Base-by-base conservation (phyloP, 768 basidiomycete genomes). In the Fibroporia radiculosa region DNA sequence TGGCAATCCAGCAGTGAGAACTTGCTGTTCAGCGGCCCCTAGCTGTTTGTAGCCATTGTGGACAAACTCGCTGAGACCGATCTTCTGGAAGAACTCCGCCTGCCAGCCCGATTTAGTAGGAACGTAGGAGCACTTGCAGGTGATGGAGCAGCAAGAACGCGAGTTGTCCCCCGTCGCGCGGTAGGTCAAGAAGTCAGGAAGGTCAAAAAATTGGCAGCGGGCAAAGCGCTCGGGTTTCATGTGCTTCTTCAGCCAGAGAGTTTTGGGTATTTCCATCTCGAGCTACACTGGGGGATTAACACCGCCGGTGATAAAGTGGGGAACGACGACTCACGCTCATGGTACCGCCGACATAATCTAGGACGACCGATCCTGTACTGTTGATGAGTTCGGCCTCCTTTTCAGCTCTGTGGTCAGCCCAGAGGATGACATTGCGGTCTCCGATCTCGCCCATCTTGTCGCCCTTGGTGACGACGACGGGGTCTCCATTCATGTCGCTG, bases 181-280 rank as follows among this genome's bases (percentile, higher is more conserved):
- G 70, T 93, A 98, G 0, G 96, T 97, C 41, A 99, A 74, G 69
- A 81, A 93, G 66, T 96, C 93, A n/a, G 93, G 93, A 14, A 96
- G 77, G 58, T 95, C 93, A 62, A 82, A 87, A 68, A 88, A 87
- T 55, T 89, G 84, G 65, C 84, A 88, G 43, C 69, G 69, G 19
- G 75, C 63, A 66, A 99, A 98, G 14, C 69, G 71, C 10, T 74
- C 66, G 0, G 77, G 59, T 2, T 74, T 58, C 93, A 98, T 93
- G 67, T 86, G 72, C 48, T 79, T 82, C 64, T 93, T 97, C 33
- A 98, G 74, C 96, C 96, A 98, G 23, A 98, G 79, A 24, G 93
- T 84, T 64, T 98, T 98, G 0, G 95, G 95, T 34, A 97, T 80
- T 65, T 97, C 95, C 96, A 98, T 98, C 65, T 98, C 93, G 33